Conservation (phyloP, 2,329 filamentous ascomycete species). For the Geosmithia flava region DNA sequence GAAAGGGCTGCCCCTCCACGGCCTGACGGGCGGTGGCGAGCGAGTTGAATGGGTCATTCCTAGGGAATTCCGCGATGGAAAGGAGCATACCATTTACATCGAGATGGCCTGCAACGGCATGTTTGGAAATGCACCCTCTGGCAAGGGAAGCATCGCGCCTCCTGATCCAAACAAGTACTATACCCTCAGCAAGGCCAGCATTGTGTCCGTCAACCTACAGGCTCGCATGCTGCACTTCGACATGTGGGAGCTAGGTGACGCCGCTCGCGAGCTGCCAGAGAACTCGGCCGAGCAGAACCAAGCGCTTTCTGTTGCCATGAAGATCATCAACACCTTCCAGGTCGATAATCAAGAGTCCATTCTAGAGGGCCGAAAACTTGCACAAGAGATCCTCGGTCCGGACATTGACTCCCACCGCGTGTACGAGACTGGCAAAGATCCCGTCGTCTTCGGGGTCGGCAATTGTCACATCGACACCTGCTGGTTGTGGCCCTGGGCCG, state of each 20-base stretch:
- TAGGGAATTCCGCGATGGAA: conserved; percentile 66
- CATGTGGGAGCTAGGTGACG: conserved; percentile 93
- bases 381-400: conserved; percentile 68
- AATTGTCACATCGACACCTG: conserved; percentile 98
- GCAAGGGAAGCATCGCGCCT: conserved; percentile 70
- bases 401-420: conserved; percentile 74
- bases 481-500: conserved; percentile 97
- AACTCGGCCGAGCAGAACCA: conserved; percentile 85
- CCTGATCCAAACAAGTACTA: conserved; percentile 79
- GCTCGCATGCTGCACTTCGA: conserved; percentile 79
- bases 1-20: conserved; percentile 81
- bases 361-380: conserved; percentile 68
- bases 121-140: conserved; percentile 85
- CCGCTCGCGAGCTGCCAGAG: conserved; percentile 77
- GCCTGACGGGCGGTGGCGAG: conserved; percentile 81
- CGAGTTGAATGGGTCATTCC: conserved; percentile 87
- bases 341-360: conserved; percentile 69
- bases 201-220: conserved; percentile 78
- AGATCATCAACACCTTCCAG: conserved; percentile 84
- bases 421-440: conserved; percentile 62
- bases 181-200: conserved; percentile 63
- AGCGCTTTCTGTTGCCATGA: conserved; percentile 71
- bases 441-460: conserved; percentile 78
- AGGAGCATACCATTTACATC: conserved; percentile 82
- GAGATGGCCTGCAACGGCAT: conserved; percentile 99